phyloP scores from a whole-genome alignment of 352 stramenopile species.

The Globisporangium ultimum region DNA sequence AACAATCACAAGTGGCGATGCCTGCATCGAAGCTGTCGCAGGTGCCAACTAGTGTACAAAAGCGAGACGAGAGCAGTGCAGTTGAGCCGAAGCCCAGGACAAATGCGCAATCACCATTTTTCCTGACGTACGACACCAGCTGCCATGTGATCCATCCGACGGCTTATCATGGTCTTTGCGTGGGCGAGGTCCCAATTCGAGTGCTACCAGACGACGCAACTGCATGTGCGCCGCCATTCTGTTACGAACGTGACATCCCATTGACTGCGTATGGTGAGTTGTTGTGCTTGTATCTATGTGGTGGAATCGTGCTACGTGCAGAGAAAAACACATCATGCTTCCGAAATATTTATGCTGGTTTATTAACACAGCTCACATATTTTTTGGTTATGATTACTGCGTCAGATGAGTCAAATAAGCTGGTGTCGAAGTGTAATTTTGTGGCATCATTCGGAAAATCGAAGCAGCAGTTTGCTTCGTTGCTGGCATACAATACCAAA shows the following conservation, averaged over 20 bases:
- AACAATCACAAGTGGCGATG: no score
- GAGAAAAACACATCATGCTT: not conserved
- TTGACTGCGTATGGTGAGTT: constrained; percentile 33
- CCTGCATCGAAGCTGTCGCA: no score
- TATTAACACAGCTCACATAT: no score
- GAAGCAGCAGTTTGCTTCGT: constrained; percentile 28
- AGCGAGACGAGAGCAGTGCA: not conserved
- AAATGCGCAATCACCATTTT: not conserved
- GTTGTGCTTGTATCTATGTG: not conserved
- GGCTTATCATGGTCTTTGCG: constrained; percentile 1
- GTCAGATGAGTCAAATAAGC: constrained; percentile 23
- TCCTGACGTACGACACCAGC: not conserved
- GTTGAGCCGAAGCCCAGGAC: no score
- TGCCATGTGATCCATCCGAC: constrained; percentile 7
- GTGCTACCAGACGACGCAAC: not conserved
- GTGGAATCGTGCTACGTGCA: no score
- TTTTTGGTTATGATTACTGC: no score
- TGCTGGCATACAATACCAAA: constrained; percentile 11
- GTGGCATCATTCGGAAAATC: constrained; percentile 34
- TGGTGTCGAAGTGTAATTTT: constrained; percentile 24
- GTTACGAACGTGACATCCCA: constrained; percentile 10
- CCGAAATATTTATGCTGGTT: constrained; percentile 5
- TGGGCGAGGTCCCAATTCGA: not conserved
- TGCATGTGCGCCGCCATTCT: not conserved
- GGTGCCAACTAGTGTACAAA: no score